Evolutionary conservation across 768 basidiomycete species (phyloP), one percentile per base, ranked within the genome.

Genomic region (Trametes gibbosa): DNA sequence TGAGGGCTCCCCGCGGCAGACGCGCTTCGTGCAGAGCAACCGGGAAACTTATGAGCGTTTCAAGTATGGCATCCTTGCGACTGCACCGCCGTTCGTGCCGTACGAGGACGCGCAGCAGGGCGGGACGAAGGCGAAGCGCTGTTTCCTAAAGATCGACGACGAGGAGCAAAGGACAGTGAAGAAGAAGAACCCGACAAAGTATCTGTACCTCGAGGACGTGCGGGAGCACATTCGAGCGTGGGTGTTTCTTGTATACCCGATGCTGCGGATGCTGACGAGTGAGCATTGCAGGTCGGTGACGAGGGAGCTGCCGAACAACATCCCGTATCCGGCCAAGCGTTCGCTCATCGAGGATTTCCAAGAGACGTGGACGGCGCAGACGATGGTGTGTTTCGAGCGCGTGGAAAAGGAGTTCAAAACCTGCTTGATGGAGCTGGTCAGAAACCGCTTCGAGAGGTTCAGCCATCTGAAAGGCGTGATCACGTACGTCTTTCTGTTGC

Each of bases 301-400:
- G 5, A 76, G 77, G 73, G 78, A 80, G 48, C 73, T 81, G 19
- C 79, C 79, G 0, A 69, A 73, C 13, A 75, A 80, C 42, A 66
- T 77, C n/a, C 79, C 80, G 1, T 79, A 74, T 45, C 69, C 70
- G 14, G 79, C 76, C 8, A 78, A 77, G 54, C 59, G 63, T 4
- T 67, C 66, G n/a, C 71, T 79, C 25, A 81, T 84, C 32, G 60
- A 60, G 1, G 61, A 68, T 6, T 76, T 72, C 47, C 77, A 75
- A 19, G 43, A 40, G 12, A 41, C 70, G 5, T 82, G 82, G 82
- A 52, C 58, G 9, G 39, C 39, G 1, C 74, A 78, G 6, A 66
- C 73, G 0, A 48, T 67, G 16, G 63, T 61, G 16, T 79, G 79
- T 62, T 69, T 80, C 68, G 59, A 64, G 1, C 59, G 56, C 17